Percentiles rank a stretch among this genome's conserved stretches.
Evolutionary conservation across 352 stramenopile species (phyloP).

Genomic region (Blastocystis sp.): DNA sequence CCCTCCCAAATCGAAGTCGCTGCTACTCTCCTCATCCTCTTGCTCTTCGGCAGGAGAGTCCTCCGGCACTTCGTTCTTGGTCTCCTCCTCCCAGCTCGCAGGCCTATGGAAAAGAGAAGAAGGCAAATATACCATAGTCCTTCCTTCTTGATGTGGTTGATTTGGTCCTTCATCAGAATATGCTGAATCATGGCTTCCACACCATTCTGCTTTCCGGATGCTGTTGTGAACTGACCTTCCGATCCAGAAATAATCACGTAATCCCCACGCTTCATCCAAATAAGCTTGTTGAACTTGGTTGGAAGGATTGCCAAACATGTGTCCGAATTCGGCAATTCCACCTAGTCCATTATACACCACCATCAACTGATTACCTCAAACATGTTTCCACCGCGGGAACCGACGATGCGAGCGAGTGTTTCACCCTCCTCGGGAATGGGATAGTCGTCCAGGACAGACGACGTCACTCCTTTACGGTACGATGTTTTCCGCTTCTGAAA

Average conservation of each 20-base stretch:
- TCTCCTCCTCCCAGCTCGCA: conserved; percentile 62
- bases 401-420: conserved; percentile 77
- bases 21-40: conserved; percentile 22
- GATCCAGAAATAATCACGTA: conserved; percentile 83
- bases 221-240: conserved; percentile 67
- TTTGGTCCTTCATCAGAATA: conserved; percentile 95
- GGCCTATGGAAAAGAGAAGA: conserved; percentile 61
- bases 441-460: conserved; percentile 76
- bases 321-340: conserved; percentile 65
- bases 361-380: conserved; percentile 75
- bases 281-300: conserved; percentile 92
- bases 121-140: conserved; percentile 69
- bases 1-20: conserved; percentile 10
- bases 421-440: conserved; percentile 78
- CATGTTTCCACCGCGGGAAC: conserved; percentile 82
- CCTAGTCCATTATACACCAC: conserved; percentile 60
- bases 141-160: conserved; percentile 86
- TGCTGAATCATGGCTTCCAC: conserved; percentile 81
- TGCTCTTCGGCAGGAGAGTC: conserved; percentile 55
- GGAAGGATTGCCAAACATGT: conserved; percentile 81
- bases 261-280: conserved; percentile 92
- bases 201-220: conserved; percentile 72
- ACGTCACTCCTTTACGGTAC: conserved; percentile 81
- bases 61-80: background rate
- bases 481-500: conserved; percentile 74